Percentiles rank a stretch among this genome's conserved stretches.
Conservation (phyloP, 768 basidiomycete species). For the Tricholoma terreum region DNA sequence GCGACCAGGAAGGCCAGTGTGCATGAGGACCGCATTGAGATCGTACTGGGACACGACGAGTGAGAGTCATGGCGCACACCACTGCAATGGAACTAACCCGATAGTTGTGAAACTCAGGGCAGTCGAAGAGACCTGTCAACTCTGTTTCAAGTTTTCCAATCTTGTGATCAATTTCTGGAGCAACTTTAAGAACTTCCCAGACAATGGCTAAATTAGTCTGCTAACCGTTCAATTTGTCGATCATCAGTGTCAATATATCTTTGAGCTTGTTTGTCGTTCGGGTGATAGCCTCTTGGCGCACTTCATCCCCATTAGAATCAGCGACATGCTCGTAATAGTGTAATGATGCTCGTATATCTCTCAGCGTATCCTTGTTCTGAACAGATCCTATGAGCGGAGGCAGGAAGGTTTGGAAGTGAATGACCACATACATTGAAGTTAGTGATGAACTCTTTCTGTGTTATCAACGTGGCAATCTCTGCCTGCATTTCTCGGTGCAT, state of each 20-base stretch:
- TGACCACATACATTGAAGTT: conserved; percentile 50
- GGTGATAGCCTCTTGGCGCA: conserved; percentile 43
- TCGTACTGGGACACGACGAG: conserved; percentile 56
- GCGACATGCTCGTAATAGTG: conserved; percentile 74
- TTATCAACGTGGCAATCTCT: conserved; percentile 46
- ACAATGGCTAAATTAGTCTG: not conserved
- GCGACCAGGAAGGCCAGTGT: conserved; percentile 75
- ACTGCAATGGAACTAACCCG: conserved; percentile 37
- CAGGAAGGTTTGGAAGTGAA: not conserved
- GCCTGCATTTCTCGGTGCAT: conserved; percentile 39
- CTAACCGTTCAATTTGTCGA: conserved; percentile 53
- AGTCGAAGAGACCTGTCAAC: conserved; percentile 49
- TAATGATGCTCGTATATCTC: conserved; percentile 57
- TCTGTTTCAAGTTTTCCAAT: conserved; percentile 44
- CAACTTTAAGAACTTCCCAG: not conserved
- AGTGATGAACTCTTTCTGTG: conserved; percentile 46
- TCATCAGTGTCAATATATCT: conserved; percentile 48
- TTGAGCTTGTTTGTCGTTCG: conserved; percentile 49
- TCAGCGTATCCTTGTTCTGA: conserved; percentile 62
- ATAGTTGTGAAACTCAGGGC: conserved; percentile 61
- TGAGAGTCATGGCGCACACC: not conserved
- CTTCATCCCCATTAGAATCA: conserved; percentile 40
- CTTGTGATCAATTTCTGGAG: conserved; percentile 50
- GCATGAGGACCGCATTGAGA: conserved; percentile 72
- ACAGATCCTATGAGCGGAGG: not conserved